These are phyloP conservation scores for Aureobasidium pullulans DNA, from an alignment of 2,329 filamentous ascomycete species.

Conservation along the genomic window DNA sequence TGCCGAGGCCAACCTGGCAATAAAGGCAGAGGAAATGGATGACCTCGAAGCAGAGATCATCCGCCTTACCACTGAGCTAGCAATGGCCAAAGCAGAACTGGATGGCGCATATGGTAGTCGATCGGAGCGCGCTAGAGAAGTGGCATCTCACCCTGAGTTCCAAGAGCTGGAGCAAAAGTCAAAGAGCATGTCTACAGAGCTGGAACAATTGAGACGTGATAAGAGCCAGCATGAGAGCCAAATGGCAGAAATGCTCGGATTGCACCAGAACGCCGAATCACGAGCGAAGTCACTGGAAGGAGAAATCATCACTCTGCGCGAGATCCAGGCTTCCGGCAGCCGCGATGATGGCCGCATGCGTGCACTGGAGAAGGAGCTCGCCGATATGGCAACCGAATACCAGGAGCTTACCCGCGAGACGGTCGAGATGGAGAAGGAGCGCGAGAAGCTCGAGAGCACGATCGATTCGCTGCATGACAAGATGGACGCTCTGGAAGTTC, in stretches of 20 bases:
- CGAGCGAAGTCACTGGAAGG: constrained; percentile 17
- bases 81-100: constrained; percentile 83
- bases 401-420: constrained; percentile 62
- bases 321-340: neutral
- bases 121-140: constrained; percentile 60
- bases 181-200: constrained; percentile 30
- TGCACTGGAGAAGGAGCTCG: constrained; percentile 56
- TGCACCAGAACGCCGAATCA: constrained; percentile 29
- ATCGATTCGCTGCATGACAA: constrained; percentile 59
- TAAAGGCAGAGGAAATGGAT: constrained; percentile 26
- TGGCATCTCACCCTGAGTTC: constrained; percentile 48
- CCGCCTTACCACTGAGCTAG: constrained; percentile 67
- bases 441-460: constrained; percentile 54
- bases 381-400: constrained; percentile 62
- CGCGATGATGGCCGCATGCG: constrained; percentile 25
- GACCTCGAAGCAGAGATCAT: constrained; percentile 56
- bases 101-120: constrained; percentile 87
- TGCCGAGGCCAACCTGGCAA: constrained; percentile 20
- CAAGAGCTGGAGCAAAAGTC: constrained; percentile 30
- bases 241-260: constrained; percentile 32
- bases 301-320: constrained; percentile 20
- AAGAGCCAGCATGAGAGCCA: constrained; percentile 29
- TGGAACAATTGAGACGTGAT: constrained; percentile 35
- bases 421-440: constrained; percentile 64
- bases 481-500: constrained; percentile 55